Conservation (phyloP, 257 asterid species). For the Thymus mandschuricus region DNA sequence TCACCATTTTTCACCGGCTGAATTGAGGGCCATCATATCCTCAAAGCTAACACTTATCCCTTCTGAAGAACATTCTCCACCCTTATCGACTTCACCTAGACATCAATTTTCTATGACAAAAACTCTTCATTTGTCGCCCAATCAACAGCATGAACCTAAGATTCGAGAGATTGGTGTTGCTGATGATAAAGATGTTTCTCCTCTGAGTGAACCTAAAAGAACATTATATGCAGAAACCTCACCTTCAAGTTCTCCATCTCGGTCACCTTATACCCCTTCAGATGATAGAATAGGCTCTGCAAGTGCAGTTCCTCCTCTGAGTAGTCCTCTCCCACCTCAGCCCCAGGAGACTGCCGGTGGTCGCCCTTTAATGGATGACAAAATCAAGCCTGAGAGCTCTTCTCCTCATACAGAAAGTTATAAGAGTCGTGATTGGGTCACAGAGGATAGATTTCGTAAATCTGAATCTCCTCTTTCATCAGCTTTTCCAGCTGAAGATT, state of each 20-base stretch:
- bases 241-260: conserved; percentile 42
- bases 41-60: conserved; percentile 33
- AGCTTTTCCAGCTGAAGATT: conserved; percentile 38
- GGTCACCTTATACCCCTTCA: conserved; percentile 42
- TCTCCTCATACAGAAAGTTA: conserved; percentile 19
- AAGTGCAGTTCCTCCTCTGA: conserved; percentile 23
- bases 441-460: conserved; percentile 26
- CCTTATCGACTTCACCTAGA: conserved; percentile 37
- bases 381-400: conserved; percentile 28
- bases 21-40: conserved; percentile 33
- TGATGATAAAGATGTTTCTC: conserved; percentile 28
- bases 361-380: conserved; percentile 32
- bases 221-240: conserved; percentile 30
- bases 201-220: conserved; percentile 37
- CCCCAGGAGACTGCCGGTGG: conserved; percentile 33
- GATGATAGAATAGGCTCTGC: conserved; percentile 39
- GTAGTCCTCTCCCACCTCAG: conserved; percentile 19
- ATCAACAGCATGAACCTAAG: conserved; percentile 30
- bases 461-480: conserved; percentile 30
- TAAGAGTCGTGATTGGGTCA: conserved; percentile 27
- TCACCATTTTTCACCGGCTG: conserved; percentile 35
- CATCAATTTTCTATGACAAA: conserved; percentile 34
- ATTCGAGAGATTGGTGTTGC: conserved; percentile 30
- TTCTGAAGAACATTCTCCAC: conserved; percentile 38
- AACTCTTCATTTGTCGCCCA: conserved; percentile 25